Base-by-base conservation (phyloP, 2,329 filamentous ascomycete species). In the Colletotrichum lindemuthianum region DNA sequence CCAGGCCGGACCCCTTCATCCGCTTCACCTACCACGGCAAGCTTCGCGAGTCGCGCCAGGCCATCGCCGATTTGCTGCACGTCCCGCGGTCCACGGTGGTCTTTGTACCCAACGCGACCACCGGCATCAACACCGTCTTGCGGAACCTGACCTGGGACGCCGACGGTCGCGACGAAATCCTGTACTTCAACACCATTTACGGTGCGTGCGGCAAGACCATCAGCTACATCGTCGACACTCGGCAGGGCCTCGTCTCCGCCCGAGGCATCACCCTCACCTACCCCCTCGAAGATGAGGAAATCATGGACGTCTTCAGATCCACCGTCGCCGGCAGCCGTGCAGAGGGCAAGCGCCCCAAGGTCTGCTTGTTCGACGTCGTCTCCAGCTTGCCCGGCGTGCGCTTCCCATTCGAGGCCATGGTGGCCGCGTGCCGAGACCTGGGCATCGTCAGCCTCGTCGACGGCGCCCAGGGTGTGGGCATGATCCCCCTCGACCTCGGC, bases 401-500 rank as follows among this genome's bases (percentile, higher is more conserved):
- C 2, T 88, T 97, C 70, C 95, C 95, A 0, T 97, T 92, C 77
- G 88, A 94, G 74, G 77, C 75, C 1, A 77, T 97, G 60, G 83
- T 86, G 1, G 74, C 76, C 8, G 82, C 86, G 0, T 97, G 93
- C 74, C 84, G 82, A 48, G 84, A 89, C 60, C 80, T 89, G 32
- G 87, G 85, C 0, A 79, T 97, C 3, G 73, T 95, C 58, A 93
- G 90, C 70, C 80, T 92, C 16, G 81, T 97, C 41, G 95, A 98
- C 74, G 94, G 87, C 13, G 95, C 95, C 0, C 95, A 98, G 76
- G 90, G 90, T 1, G 79, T 97, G 32, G 95, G 95, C 2, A 90
- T 96, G 76, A 83, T 97, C 8, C 81, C 85, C 1, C 76, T 97
- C 8, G 86, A 96, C 75, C 77, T 97, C 12, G 68, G 73, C 0